Conservation (phyloP, 2,329 filamentous ascomycete species). For the Daldinia sp. region DNA sequence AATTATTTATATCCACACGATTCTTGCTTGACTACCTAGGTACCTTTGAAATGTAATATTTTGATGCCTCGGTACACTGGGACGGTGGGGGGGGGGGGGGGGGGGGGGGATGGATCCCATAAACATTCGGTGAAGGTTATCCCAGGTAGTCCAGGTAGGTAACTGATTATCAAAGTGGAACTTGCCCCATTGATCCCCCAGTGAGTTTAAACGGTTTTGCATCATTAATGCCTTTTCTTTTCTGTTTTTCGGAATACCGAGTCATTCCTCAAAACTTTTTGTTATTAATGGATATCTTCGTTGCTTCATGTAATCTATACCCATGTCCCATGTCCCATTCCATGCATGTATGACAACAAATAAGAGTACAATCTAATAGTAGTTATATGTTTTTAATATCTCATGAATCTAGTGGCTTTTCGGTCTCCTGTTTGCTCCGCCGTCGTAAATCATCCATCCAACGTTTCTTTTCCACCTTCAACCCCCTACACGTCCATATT, state of each 20-base stretch:
- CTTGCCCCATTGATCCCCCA: neutral
- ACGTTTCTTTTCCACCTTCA: constrained; percentile 44
- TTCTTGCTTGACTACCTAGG: too few relatives aligned
- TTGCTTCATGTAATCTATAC: constrained; percentile 1
- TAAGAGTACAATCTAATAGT: constrained; percentile 2
- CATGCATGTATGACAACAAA: neutral
- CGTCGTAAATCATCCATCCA: constrained; percentile 40
- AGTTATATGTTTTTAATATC: neutral
- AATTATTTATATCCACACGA: neutral
- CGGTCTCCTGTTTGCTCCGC: constrained; percentile 19
- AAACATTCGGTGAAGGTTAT: neutral
- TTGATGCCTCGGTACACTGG: neutral
- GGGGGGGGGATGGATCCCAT: neutral
- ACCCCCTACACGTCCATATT: constrained; percentile 44
- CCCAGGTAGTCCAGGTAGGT: neutral
- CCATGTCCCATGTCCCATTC: neutral
- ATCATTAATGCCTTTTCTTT: too few relatives aligned
- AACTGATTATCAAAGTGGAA: neutral
- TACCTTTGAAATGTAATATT: neutral
- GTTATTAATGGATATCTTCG: neutral
- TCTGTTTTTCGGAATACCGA: neutral
- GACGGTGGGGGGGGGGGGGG: too few relatives aligned
- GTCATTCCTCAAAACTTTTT: neutral
- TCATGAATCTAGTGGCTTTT: constrained; percentile 25
- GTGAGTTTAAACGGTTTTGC: neutral